A percentile compares a stretch with the other conserved stretches of the same genome.
These are phyloP conservation scores for Boechera stricta DNA, from an alignment of 345 rosid species.

Conservation along the genomic window DNA sequence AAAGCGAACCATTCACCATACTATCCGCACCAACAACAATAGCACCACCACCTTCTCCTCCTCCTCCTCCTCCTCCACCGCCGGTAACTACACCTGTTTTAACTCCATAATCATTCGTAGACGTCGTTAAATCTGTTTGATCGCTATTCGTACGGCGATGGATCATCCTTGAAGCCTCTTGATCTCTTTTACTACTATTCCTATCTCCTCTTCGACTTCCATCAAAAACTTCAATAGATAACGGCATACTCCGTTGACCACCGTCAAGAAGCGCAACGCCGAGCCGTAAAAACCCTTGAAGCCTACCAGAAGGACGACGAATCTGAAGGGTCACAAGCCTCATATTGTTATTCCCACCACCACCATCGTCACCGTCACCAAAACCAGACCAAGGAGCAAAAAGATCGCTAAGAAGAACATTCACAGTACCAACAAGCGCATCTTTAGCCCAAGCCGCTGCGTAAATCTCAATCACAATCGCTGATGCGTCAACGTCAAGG, in stretches of 20 bases:
- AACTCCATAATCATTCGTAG: conserved; percentile 42
- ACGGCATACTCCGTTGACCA: conserved; percentile 83
- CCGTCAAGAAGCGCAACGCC: conserved; percentile 75
- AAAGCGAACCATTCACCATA: conserved; percentile 64
- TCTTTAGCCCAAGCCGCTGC: conserved; percentile 91
- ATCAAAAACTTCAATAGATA: conserved; percentile 50
- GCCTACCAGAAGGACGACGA: conserved; percentile 89
- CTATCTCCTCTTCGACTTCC: conserved; percentile 32
- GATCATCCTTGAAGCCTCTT: conserved; percentile 25
- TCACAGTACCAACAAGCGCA: conserved; percentile 68
- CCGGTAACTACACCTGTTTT: conserved; percentile 38
- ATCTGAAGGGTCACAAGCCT: conserved; percentile 60
- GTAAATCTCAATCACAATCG: conserved; percentile 75
- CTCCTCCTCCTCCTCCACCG: conserved; percentile 35
- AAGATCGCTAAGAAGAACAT: conserved; percentile 62
- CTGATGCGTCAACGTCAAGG: conserved; percentile 58
- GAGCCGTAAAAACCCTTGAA: conserved; percentile 78
- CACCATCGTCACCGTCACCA: conserved; percentile 32
- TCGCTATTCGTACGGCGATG: conserved; percentile 74
- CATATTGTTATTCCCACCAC: conserved; percentile 42
- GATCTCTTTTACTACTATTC: background rate
- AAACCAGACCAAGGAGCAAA: conserved; percentile 49
- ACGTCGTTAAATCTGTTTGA: conserved; percentile 56
- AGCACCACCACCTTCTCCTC: conserved; percentile 22
- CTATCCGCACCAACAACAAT: conserved; percentile 46